phyloP scores from a whole-genome alignment of 2,329 filamentous ascomycete genomes.

The Hypomyces perniciosus region DNA sequence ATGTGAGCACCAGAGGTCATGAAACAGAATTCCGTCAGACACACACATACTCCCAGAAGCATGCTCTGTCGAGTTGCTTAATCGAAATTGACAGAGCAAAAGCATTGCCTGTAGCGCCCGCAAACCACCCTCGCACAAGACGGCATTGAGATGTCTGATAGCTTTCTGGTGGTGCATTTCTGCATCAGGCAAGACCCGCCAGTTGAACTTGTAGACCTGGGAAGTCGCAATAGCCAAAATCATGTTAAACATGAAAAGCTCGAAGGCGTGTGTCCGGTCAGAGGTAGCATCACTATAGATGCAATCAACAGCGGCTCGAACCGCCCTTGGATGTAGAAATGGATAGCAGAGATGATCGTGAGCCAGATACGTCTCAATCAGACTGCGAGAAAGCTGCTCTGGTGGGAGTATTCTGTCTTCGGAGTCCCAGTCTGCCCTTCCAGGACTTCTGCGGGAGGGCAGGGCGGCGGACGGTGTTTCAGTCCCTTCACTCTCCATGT shows the following conservation, averaged over 20 bases:
- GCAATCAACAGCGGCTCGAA: conserved; percentile 26
- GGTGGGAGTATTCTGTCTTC: conserved; percentile 23
- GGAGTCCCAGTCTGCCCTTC: neutral
- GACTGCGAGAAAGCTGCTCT: conserved; percentile 27
- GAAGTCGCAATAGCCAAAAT: conserved; percentile 37
- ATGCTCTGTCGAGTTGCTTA: conserved; percentile 31
- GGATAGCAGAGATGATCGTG: conserved; percentile 40
- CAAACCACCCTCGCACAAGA: conserved; percentile 31
- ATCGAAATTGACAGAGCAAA: conserved; percentile 37
- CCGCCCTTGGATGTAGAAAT: conserved; percentile 28
- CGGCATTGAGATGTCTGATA: conserved; percentile 29
- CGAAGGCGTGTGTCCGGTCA: conserved; percentile 20
- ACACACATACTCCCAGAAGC: conserved; percentile 4
- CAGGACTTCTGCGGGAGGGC: conserved; percentile 13
- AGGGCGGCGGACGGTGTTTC: conserved; percentile 6
- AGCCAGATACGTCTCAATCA: conserved; percentile 35
- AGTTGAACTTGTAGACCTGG: conserved; percentile 38
- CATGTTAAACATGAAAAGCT: conserved; percentile 39
- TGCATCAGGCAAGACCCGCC: conserved; percentile 36
- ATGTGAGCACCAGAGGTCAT: neutral
- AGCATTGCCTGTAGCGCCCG: conserved; percentile 36
- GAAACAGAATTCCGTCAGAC: no score
- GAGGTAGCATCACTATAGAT: conserved; percentile 12
- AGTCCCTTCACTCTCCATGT: conserved; percentile 12
- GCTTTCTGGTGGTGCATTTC: conserved; percentile 36